Base-by-base conservation (phyloP, 2,329 filamentous ascomycete species). In the Colletotrichum horii region DNA sequence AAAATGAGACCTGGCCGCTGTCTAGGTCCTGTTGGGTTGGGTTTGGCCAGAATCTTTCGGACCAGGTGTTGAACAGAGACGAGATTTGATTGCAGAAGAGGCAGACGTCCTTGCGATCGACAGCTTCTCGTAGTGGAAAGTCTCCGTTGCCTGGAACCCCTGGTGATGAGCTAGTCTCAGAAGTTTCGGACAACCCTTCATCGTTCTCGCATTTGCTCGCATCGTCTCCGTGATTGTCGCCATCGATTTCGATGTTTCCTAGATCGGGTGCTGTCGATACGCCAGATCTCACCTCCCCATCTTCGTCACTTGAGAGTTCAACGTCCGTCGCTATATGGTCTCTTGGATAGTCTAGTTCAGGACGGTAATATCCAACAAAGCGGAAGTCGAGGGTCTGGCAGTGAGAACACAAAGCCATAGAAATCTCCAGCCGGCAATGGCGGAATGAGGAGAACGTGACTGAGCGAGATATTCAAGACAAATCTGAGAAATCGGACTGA, bases 311-410 rank as follows among this genome's bases (percentile, higher is more conserved):
- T 48, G 12, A 11, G 9, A 2, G 3, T 48, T 4, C 43, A n/a
- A 2, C 11, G n/a, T 22, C 43, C n/a, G 43, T 2, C 19, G 1
- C n/a, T 12, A 4, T 11, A 4, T 0, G 12, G 0, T 6, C 3
- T 4, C 38, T 43, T 48, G 43, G n/a, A 22, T 22, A 48, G 19
- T 43, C 38, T 8, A 48, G 9, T 48, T 48, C 43, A 14, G 43
- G 43, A 8, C n/a, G n/a, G 3, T 22, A 48, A n/a, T 48, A 48
- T 48, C 43, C 43, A 22, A 22, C 43, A 22, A 22, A 48, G 43
- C 43, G 43, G 43, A 48, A 48, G 43, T 22, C 43, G 19, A 48
- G 11, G 6, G 9, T 48, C 4, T 48, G 43, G n/a, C 43, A 48
- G 19, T 22, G 11, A 48, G n/a, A 48, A 22, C 43, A 48, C 43